Percentiles rank a stretch among this genome's conserved stretches.
Conservation (phyloP, 108 stramenopile genomes). For the Cyclotella sp. region DNA sequence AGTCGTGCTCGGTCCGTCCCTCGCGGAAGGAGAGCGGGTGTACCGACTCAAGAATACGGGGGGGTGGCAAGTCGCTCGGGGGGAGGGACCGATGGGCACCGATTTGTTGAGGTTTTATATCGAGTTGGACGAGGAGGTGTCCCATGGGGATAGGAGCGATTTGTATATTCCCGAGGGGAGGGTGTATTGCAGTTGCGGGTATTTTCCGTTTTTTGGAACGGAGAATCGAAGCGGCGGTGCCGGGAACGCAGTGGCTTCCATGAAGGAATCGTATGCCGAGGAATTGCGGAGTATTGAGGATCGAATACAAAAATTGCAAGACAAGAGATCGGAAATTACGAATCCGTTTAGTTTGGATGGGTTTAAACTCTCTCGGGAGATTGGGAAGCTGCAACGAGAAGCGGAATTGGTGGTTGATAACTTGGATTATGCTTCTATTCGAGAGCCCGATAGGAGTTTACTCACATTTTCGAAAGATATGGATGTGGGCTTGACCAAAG, state of each 20-base stretch:
- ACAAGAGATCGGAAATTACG: conserved; percentile 46
- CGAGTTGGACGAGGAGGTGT: conserved; percentile 63
- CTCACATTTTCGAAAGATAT: conserved; percentile 63
- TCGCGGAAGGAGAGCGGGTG: conserved; percentile 56
- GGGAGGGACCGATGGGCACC: conserved; percentile 74
- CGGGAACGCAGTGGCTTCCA: conserved; percentile 2
- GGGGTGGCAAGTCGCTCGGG: conserved; percentile 67
- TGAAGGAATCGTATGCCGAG: conserved; percentile 51
- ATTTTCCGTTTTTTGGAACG: conserved; percentile 59
- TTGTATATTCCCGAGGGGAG: conserved; percentile 73
- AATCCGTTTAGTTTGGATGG: conserved; percentile 57
- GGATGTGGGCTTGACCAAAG: conserved; percentile 73
- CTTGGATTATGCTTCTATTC: conserved; percentile 37
- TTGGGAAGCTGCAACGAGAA: conserved; percentile 39
- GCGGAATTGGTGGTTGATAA: conserved; percentile 28
- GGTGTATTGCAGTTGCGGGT: conserved; percentile 81
- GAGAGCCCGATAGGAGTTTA: conserved; percentile 65
- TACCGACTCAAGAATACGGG: conserved; percentile 56
- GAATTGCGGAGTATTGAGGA: conserved; percentile 53
- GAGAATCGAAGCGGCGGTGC: conserved; percentile 7
- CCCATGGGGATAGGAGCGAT: conserved; percentile 50
- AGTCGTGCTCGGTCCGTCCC: conserved; percentile 46
- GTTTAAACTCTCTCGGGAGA: conserved; percentile 47
- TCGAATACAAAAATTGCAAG: conserved; percentile 44
- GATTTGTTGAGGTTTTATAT: conserved; percentile 75